phyloP scores from a whole-genome alignment of 306 rosid genomes.

The Potentilla sterilis region DNA sequence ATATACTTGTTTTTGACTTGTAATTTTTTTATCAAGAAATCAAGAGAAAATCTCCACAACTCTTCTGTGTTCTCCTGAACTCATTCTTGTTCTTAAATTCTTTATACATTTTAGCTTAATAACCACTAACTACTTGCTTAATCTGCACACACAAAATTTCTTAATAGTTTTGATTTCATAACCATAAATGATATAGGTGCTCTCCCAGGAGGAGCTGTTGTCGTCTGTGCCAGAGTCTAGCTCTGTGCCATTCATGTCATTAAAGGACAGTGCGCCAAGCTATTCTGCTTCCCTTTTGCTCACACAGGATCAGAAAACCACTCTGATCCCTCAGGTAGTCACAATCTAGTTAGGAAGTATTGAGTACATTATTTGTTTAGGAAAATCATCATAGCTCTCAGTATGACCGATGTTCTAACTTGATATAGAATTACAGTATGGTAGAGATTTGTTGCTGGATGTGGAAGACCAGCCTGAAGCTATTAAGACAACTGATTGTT shows the following conservation, averaged over 20 bases:
- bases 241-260: conserved; percentile 1
- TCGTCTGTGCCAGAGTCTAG: background rate
- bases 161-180: background rate
- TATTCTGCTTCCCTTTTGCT: background rate
- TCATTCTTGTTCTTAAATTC: no score
- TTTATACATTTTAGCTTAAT: background rate
- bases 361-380: background rate
- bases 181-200: background rate
- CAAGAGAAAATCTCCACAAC: no score
- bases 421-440: conserved; percentile 1
- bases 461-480: conserved; percentile 2
- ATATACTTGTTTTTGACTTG: no score
- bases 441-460: background rate
- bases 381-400: background rate
- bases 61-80: no score
- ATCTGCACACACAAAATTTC: background rate
- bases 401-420: background rate
- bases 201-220: background rate
- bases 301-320: background rate
- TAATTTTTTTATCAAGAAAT: no score
- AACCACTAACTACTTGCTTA: background rate
- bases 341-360: background rate
- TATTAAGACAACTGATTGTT: background rate
- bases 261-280: background rate
- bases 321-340: background rate